Percentiles rank a stretch among this genome's conserved stretches.
Conservation (phyloP, 305 asterid genomes). For the Stenogyne calaminthoides region DNA sequence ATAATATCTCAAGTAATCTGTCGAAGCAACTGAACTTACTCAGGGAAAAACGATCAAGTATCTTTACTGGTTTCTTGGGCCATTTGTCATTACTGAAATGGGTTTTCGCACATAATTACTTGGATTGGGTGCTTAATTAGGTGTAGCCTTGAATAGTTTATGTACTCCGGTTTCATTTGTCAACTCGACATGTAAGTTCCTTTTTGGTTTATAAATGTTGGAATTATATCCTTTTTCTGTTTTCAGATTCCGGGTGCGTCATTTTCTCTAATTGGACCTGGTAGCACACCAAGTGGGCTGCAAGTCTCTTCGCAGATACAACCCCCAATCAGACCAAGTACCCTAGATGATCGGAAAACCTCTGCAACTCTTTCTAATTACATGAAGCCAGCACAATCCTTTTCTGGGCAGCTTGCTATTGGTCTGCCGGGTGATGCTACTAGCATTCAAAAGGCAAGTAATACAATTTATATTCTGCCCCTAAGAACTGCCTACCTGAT, state of each 20-base stretch:
- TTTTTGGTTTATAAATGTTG: background rate
- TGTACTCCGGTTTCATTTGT: background rate
- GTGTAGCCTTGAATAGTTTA: slow-evolving; percentile 15
- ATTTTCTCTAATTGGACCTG: slow-evolving; percentile 58
- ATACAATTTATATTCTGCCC: slow-evolving; percentile 14
- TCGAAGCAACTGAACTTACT: slow-evolving; percentile 18
- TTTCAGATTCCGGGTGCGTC: slow-evolving; percentile 55
- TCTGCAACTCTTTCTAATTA: slow-evolving; percentile 49
- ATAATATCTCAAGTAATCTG: slow-evolving; percentile 4
- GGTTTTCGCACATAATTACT: slow-evolving; percentile 4
- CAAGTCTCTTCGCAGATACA: slow-evolving; percentile 61
- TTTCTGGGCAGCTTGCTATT: slow-evolving; percentile 53
- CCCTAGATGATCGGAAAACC: slow-evolving; percentile 76
- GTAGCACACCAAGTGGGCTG: slow-evolving; percentile 51
- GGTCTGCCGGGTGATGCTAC: slow-evolving; percentile 54
- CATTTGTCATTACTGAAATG: slow-evolving; percentile 9
- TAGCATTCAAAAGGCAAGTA: slow-evolving; percentile 75
- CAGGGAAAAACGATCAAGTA: background rate
- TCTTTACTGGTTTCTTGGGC: slow-evolving; percentile 15
- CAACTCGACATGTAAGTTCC: background rate
- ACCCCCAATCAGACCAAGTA: slow-evolving; percentile 60
- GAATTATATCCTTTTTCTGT: slow-evolving; percentile 11
- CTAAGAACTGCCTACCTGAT: slow-evolving; percentile 10
- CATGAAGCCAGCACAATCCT: slow-evolving; percentile 59
- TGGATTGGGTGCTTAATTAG: slow-evolving; percentile 12